These are phyloP conservation scores for Mallotus nudiflorus DNA, from an alignment of 345 rosid species.

Conservation along the genomic window DNA sequence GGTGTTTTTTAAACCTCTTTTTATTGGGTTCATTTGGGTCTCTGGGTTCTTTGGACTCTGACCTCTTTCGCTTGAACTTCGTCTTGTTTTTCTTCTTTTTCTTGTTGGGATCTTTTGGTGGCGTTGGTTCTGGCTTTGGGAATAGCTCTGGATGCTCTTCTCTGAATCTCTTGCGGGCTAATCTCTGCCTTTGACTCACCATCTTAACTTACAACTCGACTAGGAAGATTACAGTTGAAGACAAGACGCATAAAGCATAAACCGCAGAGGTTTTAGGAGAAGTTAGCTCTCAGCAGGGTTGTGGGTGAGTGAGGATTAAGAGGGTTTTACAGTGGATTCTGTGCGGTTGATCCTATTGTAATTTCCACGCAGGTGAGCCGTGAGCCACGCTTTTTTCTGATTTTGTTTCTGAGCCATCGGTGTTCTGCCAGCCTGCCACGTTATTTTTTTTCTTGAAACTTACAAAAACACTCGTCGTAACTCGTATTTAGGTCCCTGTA, in stretches of 20 bases:
- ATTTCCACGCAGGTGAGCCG: background rate
- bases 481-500: too few relatives aligned
- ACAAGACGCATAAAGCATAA: too few relatives aligned
- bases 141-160: slow-evolving; percentile 64
- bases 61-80: slow-evolving; percentile 61
- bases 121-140: slow-evolving; percentile 68
- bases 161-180: slow-evolving; percentile 70
- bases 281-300: background rate
- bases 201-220: slow-evolving; percentile 35
- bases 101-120: slow-evolving; percentile 61
- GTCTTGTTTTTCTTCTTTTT: slow-evolving; percentile 60
- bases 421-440: too few relatives aligned
- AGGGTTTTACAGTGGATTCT: background rate
- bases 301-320: background rate
- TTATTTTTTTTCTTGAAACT: too few relatives aligned
- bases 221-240: background rate
- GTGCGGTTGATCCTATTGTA: background rate
- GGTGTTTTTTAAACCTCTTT: slow-evolving; percentile 57
- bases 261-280: background rate
- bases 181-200: slow-evolving; percentile 77
- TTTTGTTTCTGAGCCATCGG: too few relatives aligned
- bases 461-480: too few relatives aligned
- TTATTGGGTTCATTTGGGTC: slow-evolving; percentile 34
- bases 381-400: too few relatives aligned
- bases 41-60: slow-evolving; percentile 29